Evolutionary conservation across 805 yeast genomes (phyloP).

Genomic region (Metschnikowia sp.): DNA sequence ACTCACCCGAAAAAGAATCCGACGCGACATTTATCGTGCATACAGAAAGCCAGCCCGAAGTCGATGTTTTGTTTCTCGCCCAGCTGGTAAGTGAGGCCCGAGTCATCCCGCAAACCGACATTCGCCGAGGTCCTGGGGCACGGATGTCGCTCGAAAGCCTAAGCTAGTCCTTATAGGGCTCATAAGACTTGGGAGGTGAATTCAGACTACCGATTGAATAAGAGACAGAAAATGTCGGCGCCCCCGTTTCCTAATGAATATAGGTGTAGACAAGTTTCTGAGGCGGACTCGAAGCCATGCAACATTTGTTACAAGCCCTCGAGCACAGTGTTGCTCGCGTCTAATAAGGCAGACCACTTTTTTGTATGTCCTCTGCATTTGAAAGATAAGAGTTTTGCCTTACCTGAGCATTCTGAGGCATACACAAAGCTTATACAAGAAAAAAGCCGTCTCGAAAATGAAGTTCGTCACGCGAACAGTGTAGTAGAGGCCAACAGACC

Average conservation of each 20-base stretch:
- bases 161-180: too few relatives aligned
- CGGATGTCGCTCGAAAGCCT: too few relatives aligned
- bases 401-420: conserved; percentile 32
- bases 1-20: conserved; percentile 2
- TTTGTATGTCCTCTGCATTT: conserved; percentile 50
- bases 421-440: conserved; percentile 27
- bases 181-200: not conserved
- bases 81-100: not conserved
- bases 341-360: conserved; percentile 49
- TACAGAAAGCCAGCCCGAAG: not conserved
- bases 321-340: conserved; percentile 42
- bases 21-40: conserved; percentile 14
- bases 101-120: too few relatives aligned
- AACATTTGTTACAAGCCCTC: conserved; percentile 50
- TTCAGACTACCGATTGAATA: not conserved
- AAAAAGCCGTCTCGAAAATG: conserved; percentile 18
- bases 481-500: conserved; percentile 31
- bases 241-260: conserved; percentile 37
- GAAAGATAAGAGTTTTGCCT: conserved; percentile 46
- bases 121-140: too few relatives aligned
- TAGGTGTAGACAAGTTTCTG: conserved; percentile 40
- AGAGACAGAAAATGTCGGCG: conserved; percentile 6
- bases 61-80: conserved; percentile 13
- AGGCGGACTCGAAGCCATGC: conserved; percentile 43
- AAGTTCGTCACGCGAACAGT: conserved; percentile 20